Base-by-base conservation (phyloP, 345 rosid species). In the Murraya paniculata region DNA sequence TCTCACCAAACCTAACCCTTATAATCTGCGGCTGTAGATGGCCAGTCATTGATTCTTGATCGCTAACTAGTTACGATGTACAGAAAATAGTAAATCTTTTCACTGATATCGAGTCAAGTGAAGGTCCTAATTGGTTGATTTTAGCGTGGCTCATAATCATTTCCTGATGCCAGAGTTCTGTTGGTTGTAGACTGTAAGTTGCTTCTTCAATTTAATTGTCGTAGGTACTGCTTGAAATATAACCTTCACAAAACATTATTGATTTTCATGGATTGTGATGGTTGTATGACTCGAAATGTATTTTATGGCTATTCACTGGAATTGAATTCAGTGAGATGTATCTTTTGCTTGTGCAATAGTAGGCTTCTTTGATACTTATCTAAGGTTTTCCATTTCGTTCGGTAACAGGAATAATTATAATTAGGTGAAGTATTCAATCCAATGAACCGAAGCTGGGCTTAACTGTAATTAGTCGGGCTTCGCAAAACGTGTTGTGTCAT, bases 1-100 rank as follows among this genome's bases (percentile, higher is more conserved):
- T 74, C 91, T 91, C 74, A 81, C 91, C 71, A 93, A 87, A 84
- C 84, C 89, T 87, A 87, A 90, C 85, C 89, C 85, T 59, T 87
- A 85, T 87, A 84, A 83, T 80, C 75, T 74, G 82, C 87, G 88
- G 87, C 80, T 86, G 81, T 93, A 94, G 90, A 82, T 74, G 79
- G 73, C 82, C 77, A 78, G 77, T 71, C 68, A 22, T 78, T 74
- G 68, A 81, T 83, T 75, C 85, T 55, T 84, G 72, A 75, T 74
- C 76, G 48, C 89, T 84, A 76, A 86, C 84, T 73, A 62, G 86
- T 71, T 66, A 81, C 35, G n/a, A n/a, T 85, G 91, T 82, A 90
- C 89, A 89, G 85, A 84, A 83, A 83, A 79, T 79, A 81, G 81
- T 73, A 71, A 81, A 73, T 78, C 76, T 71, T 66, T 72, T 74